Conservation (phyloP, 257 asterid species). For the Rehmannia glutinosa region DNA sequence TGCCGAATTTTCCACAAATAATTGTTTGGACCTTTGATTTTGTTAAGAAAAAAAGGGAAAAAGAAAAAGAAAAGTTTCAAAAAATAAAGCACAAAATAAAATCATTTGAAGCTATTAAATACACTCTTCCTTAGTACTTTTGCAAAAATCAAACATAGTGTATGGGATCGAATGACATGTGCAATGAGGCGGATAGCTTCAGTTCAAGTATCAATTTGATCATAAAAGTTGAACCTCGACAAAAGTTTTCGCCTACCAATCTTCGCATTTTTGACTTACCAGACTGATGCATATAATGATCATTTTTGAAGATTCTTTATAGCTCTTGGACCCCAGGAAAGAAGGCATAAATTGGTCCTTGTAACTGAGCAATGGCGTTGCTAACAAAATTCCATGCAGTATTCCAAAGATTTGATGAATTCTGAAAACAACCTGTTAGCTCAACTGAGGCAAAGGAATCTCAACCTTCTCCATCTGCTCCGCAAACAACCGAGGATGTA, state of each 20-base stretch:
- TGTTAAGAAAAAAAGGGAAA: neutral
- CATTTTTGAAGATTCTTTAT: neutral
- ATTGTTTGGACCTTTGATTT: neutral
- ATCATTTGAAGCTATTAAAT: neutral
- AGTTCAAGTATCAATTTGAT: neutral
- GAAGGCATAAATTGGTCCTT: neutral
- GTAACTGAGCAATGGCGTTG: neutral
- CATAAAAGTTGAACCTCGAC: neutral
- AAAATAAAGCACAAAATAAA: no score
- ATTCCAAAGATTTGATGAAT: neutral
- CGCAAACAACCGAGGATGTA: conserved; percentile 52
- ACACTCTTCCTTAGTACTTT: neutral
- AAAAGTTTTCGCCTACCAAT: neutral
- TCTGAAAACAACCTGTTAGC: neutral
- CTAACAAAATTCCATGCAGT: no score
- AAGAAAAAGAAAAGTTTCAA: neutral
- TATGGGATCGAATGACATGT: neutral
- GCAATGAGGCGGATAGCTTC: neutral
- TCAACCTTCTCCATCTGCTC: conserved; percentile 67
- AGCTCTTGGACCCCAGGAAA: conserved; percentile 1
- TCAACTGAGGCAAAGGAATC: conserved; percentile 44
- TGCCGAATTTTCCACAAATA: neutral
- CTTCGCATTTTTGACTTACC: neutral
- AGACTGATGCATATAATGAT: neutral
- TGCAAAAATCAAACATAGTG: neutral